Evolutionary conservation across 805 yeast species (phyloP).

Genomic region (Torulaspora indica): DNA sequence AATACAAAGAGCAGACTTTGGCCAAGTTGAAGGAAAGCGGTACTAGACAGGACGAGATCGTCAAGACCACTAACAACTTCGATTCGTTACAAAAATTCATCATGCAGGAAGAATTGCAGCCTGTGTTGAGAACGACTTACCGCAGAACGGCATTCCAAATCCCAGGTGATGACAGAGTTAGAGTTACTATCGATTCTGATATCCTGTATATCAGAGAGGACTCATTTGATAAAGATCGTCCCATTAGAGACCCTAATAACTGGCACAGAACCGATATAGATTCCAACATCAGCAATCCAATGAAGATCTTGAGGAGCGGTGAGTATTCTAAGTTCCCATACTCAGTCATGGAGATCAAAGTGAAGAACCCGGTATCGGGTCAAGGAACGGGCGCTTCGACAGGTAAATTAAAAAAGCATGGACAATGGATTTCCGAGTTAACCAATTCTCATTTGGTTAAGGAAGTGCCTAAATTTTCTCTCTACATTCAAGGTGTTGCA

Average conservation of each 20-base stretch:
- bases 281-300: conserved; percentile 63
- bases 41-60: conserved; percentile 48
- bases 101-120: conserved; percentile 63
- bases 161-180: conserved; percentile 92
- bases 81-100: conserved; percentile 61
- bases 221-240: conserved; percentile 73
- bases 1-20: conserved; percentile 47
- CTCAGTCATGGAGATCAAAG: conserved; percentile 82
- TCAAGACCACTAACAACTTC: conserved; percentile 51
- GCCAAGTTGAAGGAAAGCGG: conserved; percentile 62
- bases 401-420: conserved; percentile 44
- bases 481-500: conserved; percentile 90
- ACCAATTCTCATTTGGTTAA: conserved; percentile 79
- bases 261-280: conserved; percentile 96
- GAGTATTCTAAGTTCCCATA: conserved; percentile 81
- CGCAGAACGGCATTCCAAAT: conserved; percentile 95
- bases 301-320: conserved; percentile 73
- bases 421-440: conserved; percentile 81
- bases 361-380: conserved; percentile 40
- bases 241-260: conserved; percentile 78
- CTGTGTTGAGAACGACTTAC: conserved; percentile 79
- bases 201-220: conserved; percentile 87
- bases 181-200: conserved; percentile 87
- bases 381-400: neutral
- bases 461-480: conserved; percentile 90